These are phyloP conservation scores for Scutellaria galericulata DNA, from an alignment of 257 asterid genomes.

Conservation along the genomic window DNA sequence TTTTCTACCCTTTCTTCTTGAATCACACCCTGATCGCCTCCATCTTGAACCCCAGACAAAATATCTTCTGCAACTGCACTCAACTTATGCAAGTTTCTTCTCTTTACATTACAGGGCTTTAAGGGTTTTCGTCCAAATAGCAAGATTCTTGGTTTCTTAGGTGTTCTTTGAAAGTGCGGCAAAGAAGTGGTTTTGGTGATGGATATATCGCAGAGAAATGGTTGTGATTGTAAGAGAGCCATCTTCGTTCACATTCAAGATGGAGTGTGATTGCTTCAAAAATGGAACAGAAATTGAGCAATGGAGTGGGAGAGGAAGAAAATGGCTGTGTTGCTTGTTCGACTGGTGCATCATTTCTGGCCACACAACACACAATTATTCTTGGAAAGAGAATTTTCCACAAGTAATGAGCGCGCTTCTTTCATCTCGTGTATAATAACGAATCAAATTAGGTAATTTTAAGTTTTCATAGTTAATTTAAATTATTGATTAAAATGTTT, in stretches of 20 bases:
- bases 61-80: slow-evolving; percentile 46
- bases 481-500: too few species aligned
- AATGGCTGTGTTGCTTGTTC: background rate
- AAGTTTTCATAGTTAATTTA: too few species aligned
- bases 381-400: too few species aligned
- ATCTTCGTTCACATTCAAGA: slow-evolving; percentile 23
- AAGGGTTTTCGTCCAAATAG: slow-evolving; percentile 18
- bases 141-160: slow-evolving; percentile 31
- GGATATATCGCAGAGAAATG: slow-evolving; percentile 22
- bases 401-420: background rate
- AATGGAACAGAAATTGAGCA: slow-evolving; percentile 16
- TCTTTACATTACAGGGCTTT: slow-evolving; percentile 29
- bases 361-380: background rate
- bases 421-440: too few species aligned
- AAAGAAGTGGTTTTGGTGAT: slow-evolving; percentile 21
- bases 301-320: background rate
- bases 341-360: slow-evolving; percentile 11
- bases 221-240: slow-evolving; percentile 41
- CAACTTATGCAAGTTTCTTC: slow-evolving; percentile 31
- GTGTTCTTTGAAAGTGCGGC: slow-evolving; percentile 32
- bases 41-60: slow-evolving; percentile 29
- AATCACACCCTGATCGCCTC: slow-evolving; percentile 45
- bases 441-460: too few species aligned
- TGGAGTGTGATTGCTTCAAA: background rate
- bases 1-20: slow-evolving; percentile 51